Evolutionary conservation across 257 asterid species (phyloP).

Genomic region (Nicotiana obtusifolia): DNA sequence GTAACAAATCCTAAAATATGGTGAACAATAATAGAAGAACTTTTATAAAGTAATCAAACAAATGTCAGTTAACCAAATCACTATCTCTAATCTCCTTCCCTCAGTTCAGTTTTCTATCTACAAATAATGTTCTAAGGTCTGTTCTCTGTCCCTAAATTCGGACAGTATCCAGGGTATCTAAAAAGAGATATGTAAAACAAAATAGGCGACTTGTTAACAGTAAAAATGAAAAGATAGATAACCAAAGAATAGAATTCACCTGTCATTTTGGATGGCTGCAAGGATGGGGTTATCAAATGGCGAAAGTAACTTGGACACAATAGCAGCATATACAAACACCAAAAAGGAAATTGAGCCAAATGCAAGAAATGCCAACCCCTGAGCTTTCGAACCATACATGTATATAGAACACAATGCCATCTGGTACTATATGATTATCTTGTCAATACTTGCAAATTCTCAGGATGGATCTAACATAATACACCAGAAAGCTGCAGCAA

Average conservation of each 20-base stretch:
- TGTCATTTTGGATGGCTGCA: constrained; percentile 23
- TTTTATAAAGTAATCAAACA: not conserved
- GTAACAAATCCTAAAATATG: not conserved
- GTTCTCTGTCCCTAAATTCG: not conserved
- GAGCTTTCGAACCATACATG: constrained; percentile 17
- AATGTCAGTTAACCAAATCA: not conserved
- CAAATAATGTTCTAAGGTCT: not conserved
- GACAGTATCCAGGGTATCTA: not conserved
- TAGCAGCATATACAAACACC: constrained; percentile 17
- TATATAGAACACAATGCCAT: constrained; percentile 6
- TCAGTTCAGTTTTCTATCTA: not conserved
- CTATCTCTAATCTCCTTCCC: not conserved
- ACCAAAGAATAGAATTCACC: not conserved
- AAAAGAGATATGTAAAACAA: too few relatives aligned
- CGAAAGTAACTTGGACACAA: constrained; percentile 21
- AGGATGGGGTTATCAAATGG: constrained; percentile 16
- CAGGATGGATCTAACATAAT: not conserved
- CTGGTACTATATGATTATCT: not conserved
- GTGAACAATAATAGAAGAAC: not conserved
- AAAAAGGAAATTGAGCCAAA: constrained; percentile 19
- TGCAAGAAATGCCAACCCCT: constrained; percentile 18
- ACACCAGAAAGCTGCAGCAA: not conserved
- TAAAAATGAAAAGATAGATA: too few relatives aligned
- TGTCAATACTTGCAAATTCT: not conserved
- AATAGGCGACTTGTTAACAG: too few relatives aligned